These are phyloP conservation scores for Posidonia australis DNA, from an alignment of 106 monocot species.

Conservation along the genomic window DNA sequence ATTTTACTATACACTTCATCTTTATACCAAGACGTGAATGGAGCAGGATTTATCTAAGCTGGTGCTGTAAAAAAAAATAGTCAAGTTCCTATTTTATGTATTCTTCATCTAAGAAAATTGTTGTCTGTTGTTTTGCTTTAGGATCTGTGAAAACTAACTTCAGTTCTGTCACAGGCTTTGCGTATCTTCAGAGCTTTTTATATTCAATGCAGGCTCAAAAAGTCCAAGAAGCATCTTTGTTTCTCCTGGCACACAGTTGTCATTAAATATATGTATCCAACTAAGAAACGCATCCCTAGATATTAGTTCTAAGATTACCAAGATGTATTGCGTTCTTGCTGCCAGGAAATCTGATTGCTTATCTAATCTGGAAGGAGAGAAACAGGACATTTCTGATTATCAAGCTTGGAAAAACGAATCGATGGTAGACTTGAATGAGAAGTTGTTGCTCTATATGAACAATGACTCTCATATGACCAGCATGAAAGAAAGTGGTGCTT, in stretches of 20 bases:
- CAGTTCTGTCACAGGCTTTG: slow-evolving; percentile 41
- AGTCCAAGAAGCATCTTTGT: slow-evolving; percentile 15
- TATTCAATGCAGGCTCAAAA: slow-evolving; percentile 27
- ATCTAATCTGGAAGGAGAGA: slow-evolving; percentile 7
- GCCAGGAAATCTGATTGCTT: slow-evolving; percentile 14
- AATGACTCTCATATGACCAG: background rate
- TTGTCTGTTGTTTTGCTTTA: background rate
- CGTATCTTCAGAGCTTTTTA: slow-evolving; percentile 51
- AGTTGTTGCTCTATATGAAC: slow-evolving; percentile 20
- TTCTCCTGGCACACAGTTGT: slow-evolving; percentile 26
- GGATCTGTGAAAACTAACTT: background rate
- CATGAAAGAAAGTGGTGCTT: background rate
- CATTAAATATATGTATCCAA: slow-evolving; percentile 55
- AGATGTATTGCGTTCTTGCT: slow-evolving; percentile 48
- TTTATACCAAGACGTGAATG: no score
- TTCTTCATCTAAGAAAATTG: no score
- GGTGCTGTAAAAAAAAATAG: no score
- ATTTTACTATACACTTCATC: no score
- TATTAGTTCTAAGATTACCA: slow-evolving; percentile 8
- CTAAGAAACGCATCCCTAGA: slow-evolving; percentile 24
- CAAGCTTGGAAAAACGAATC: slow-evolving; percentile 19
- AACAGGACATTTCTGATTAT: background rate
- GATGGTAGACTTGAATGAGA: slow-evolving; percentile 28
- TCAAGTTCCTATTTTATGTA: no score
- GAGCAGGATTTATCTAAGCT: no score